Evolutionary conservation across 352 stramenopile genomes (phyloP).

Genomic region (Pythium folliculosum): DNA sequence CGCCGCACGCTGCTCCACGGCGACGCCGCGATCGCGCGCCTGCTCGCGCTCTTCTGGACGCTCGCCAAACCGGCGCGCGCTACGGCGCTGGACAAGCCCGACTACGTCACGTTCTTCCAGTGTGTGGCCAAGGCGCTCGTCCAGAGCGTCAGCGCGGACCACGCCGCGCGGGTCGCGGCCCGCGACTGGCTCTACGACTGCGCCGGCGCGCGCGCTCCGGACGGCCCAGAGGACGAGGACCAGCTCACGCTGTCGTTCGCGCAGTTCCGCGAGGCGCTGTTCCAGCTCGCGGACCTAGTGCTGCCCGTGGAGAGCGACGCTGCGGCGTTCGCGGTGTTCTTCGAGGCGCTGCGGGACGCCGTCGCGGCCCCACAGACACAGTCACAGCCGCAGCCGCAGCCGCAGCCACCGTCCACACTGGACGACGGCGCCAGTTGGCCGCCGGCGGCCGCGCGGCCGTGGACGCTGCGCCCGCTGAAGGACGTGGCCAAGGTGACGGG

Average conservation of each 20-base stretch:
- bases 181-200: constrained; percentile 79
- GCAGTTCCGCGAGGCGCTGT: constrained; percentile 58
- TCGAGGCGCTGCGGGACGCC: constrained; percentile 55
- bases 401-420: background rate
- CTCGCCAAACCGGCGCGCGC: constrained; percentile 44
- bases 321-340: constrained; percentile 49
- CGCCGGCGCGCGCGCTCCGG: constrained; percentile 15
- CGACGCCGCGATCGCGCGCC: constrained; percentile 25
- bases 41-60: constrained; percentile 60
- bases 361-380: constrained; percentile 26
- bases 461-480: constrained; percentile 35
- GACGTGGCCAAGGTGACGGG: constrained; percentile 56
- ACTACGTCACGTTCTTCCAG: constrained; percentile 68
- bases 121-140: constrained; percentile 61
- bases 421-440: background rate
- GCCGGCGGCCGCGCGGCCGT: background rate
- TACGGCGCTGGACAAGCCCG: constrained; percentile 9
- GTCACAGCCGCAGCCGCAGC: background rate
- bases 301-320: constrained; percentile 59
- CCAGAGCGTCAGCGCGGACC: constrained; percentile 40
- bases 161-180: constrained; percentile 40
- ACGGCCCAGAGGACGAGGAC: constrained; percentile 9
- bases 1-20: constrained; percentile 39
- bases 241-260: constrained; percentile 29
- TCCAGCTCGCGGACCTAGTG: constrained; percentile 64